Evolutionary conservation across 2,329 filamentous ascomycete species (phyloP).

Genomic region (Talaromyces rugulosus): DNA sequence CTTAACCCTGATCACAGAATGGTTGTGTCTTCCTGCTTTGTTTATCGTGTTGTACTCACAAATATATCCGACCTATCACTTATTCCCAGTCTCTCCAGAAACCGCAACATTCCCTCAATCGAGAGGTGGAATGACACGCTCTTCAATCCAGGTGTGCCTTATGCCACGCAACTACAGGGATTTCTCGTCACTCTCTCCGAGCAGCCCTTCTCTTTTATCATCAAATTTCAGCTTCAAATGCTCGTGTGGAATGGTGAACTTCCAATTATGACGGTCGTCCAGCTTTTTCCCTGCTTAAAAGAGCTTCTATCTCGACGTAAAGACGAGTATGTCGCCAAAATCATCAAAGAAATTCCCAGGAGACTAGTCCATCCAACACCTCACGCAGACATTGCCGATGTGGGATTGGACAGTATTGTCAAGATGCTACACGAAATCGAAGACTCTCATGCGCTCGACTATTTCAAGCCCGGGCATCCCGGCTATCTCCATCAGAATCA

Average conservation of each 20-base stretch:
- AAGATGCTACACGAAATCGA: constrained; percentile 41
- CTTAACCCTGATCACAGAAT: constrained; percentile 16
- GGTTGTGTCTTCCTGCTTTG: constrained; percentile 32
- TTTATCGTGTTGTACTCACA: constrained; percentile 41
- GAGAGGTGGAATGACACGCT: constrained; percentile 17
- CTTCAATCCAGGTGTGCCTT: constrained; percentile 7
- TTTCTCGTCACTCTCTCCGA: constrained; percentile 10
- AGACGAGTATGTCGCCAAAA: constrained; percentile 45
- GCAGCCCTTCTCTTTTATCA: constrained; percentile 45
- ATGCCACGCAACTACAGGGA: constrained; percentile 12
- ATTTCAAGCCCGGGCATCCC: constrained; percentile 8
- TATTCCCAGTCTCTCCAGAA: constrained; percentile 21
- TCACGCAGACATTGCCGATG: constrained; percentile 42
- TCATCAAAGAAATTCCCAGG: constrained; percentile 51
- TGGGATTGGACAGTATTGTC: constrained; percentile 40
- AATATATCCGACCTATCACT: constrained; percentile 22
- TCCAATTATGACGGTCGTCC: constrained; percentile 49
- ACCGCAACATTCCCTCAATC: constrained; percentile 17
- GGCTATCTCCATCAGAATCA: constrained; percentile 29
- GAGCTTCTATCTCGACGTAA: constrained; percentile 24
- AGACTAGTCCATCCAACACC: constrained; percentile 55
- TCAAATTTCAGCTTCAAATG: constrained; percentile 61
- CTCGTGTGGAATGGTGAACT: constrained; percentile 62
- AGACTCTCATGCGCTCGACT: constrained; percentile 13
- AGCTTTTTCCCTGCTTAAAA: constrained; percentile 45